Base-by-base conservation (phyloP, 2,329 filamentous ascomycete species). In the Chaetomiaceae sp. region DNA sequence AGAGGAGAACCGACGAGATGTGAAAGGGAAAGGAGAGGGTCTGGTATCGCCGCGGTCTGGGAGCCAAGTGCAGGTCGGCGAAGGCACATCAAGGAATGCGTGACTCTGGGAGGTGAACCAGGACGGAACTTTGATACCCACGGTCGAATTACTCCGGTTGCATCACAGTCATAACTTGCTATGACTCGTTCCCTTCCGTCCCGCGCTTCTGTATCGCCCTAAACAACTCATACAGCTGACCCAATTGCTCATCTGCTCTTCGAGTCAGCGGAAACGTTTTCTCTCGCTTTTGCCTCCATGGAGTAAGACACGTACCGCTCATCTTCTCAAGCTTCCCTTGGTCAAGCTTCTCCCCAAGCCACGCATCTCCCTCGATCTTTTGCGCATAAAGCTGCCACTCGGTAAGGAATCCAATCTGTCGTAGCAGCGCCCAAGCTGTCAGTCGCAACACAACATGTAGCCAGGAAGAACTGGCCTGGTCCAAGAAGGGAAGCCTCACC, bases 301-400 rank as follows among this genome's bases (percentile, higher is more conserved):
- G 12, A 29, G 1, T 14, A 1, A 15, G 17, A 46, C 40, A 11
- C 84, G 63, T 69, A 95, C 91, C 91, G 69, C 88, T 97, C 90
- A 97, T 89, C 72, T 96, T 96, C 56, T 90, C 85, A 52, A 97
- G 76, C 71, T 96, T 96, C 1, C 74, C 76, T 62, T 83, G 82
- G 59, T 97, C 92, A 68, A 97, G 78, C 68, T 86, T 92, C 59
- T 89, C 89, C 1, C 87, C 92, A 55, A 81, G 78, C 94, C 94
- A 97, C 0, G 79, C 70, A 49, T 95, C 87, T 0, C 91, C 92
- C 66, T 97, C 92, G 15, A 99, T 74, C 67, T 90, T 85, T 68
- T 99, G 92, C 2, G 91, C 91, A 67, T 97, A 99, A 48, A 89
- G 74, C 70, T 99, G 94, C 92, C 92, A 99, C 70, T 97, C 91